Evolutionary conservation across 257 asterid species (phyloP).

Genomic region (Rubia yunnanensis): DNA sequence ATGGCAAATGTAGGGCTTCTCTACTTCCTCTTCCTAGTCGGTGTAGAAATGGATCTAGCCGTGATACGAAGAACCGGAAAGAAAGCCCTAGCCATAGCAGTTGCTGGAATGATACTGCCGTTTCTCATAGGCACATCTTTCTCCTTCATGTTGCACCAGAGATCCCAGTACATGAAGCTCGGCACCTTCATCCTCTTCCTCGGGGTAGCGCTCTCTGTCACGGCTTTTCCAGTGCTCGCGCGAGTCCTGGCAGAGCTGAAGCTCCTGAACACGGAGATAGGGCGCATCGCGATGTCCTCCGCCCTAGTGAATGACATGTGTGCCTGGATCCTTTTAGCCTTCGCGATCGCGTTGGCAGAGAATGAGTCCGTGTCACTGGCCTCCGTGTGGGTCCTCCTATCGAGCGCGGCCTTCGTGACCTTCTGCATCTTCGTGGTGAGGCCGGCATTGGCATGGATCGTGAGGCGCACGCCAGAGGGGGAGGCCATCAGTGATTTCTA

Average conservation of each 20-base stretch:
- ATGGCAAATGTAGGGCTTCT: constrained; percentile 96
- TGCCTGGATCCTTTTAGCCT: constrained; percentile 74
- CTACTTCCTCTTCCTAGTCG: constrained; percentile 76
- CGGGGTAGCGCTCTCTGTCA: constrained; percentile 78
- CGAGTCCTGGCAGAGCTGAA: constrained; percentile 85
- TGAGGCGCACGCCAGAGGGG: constrained; percentile 61
- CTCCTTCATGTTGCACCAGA: constrained; percentile 44
- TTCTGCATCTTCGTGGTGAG: constrained; percentile 48
- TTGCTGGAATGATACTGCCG: constrained; percentile 73
- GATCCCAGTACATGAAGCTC: constrained; percentile 33
- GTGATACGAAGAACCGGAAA: constrained; percentile 64
- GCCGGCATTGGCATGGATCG: constrained; percentile 45
- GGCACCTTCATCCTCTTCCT: constrained; percentile 86
- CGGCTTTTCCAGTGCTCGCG: constrained; percentile 89
- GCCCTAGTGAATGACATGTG: constrained; percentile 90
- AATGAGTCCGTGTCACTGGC: constrained; percentile 50
- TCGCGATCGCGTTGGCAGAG: constrained; percentile 84
- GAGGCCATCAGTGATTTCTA: constrained; percentile 64
- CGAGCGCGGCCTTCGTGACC: constrained; percentile 46
- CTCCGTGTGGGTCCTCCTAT: constrained; percentile 67
- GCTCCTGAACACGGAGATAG: constrained; percentile 83
- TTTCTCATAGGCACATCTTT: constrained; percentile 61
- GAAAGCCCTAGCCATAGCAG: constrained; percentile 50
- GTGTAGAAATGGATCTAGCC: constrained; percentile 90
- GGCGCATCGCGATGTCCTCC: constrained; percentile 75